Evolutionary conservation across 495 filamentous ascomycete species (phyloP), one percentile per base, ranked within the genome.

Genomic region (Penicillium coprophilum): DNA sequence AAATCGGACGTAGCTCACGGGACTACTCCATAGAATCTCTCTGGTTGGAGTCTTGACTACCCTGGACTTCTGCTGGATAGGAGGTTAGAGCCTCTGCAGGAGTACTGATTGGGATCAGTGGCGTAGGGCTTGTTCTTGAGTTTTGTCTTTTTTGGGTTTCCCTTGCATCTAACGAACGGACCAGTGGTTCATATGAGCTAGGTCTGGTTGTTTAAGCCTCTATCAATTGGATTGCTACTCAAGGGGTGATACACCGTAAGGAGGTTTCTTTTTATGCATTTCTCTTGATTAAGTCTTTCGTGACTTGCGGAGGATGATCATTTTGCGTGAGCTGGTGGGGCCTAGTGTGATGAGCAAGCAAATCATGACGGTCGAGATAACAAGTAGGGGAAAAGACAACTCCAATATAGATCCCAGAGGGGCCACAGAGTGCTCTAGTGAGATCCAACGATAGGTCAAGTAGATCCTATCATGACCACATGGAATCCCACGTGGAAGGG

Each of bases 151-250:
- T 20, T 30, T 46, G 15, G 34, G 41, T 51, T 62, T 48, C 30
- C 59, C 62, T 60, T 65, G 55, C 62, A 63, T 62, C 20, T 30
- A 19, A 36, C 27, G 62, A 60, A 65, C 64, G 51, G 64, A 67
- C 61, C 64, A 67, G 46, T 32, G 23, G 64, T 64, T 67, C 61
- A 48, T 61, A 40, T 50, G 36, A 56, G 49, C 4, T 47, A 17
- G 15, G 31, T 19, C 23, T n/a, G 19, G 11, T 8, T 8, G 11
- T 20, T 21, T 24, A 28, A 43, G 53, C 30, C 56, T 50, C 44
- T 27, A 32, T 32, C 9, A 34, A 32, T 8, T 38, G 15, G 15
- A 36, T n/a, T 36, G 15, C 15, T 38, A 17, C n/a, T 56, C 56
- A 59, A 56, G 57, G 57, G 58, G 46, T 45, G 49, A 2, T 60